A percentile compares a stretch with the other conserved stretches of the same genome.
These are phyloP conservation scores for Dictyophora rubrovolvata DNA, from an alignment of 768 basidiomycete species.

Conservation along the genomic window DNA sequence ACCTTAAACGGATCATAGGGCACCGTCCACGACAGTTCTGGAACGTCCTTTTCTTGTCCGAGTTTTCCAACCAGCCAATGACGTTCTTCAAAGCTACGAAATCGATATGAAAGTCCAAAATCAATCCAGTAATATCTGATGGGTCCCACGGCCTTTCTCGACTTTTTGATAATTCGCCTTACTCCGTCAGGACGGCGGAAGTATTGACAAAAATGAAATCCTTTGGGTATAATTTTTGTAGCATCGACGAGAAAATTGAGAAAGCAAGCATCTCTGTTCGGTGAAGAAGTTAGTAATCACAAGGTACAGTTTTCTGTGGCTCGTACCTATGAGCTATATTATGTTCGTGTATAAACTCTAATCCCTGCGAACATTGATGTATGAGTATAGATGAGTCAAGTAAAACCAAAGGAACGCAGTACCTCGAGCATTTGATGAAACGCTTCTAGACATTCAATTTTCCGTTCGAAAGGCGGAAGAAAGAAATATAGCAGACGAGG, in stretches of 20 bases:
- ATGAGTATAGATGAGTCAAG: too few species aligned
- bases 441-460: slow-evolving; percentile 11
- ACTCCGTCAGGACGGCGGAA: not conserved
- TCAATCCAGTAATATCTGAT: slow-evolving; percentile 20
- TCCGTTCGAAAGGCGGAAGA: slow-evolving; percentile 18
- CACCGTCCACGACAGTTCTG: not conserved
- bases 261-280: slow-evolving; percentile 9
- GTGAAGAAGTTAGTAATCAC: too few species aligned
- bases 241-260: slow-evolving; percentile 16
- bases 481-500: slow-evolving; percentile 10
- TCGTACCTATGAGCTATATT: not conserved
- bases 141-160: slow-evolving; percentile 17
- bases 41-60: too few species aligned
- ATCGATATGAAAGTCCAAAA: not conserved
- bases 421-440: not conserved
- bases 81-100: not conserved
- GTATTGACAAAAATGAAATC: not conserved
- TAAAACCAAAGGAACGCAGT: too few species aligned
- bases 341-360: not conserved
- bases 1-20: not conserved
- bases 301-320: too few species aligned
- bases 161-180: not conserved
- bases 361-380: not conserved
- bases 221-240: slow-evolving; percentile 10
- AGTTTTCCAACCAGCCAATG: not conserved